Base-by-base conservation (phyloP, 768 basidiomycete genomes). In the Gelatoporia subvermispora region DNA sequence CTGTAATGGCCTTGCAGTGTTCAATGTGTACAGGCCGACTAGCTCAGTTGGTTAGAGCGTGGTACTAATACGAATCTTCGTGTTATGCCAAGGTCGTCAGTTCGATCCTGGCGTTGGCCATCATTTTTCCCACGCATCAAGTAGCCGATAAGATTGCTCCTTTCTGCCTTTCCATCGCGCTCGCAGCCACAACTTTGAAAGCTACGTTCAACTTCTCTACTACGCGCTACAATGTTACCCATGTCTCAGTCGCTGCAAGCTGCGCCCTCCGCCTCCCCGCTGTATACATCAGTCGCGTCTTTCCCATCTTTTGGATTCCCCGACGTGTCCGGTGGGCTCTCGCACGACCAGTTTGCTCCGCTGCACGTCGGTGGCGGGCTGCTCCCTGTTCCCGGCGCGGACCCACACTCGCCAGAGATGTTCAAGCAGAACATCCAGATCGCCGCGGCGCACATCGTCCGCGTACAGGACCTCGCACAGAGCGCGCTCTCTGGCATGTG, bases 41-140 rank as follows among this genome's bases (percentile, higher is more conserved):
- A 86, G 85, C 86, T 88, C 85, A 88, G 86, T 73, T 87, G 86
- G 85, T 88, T 87, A 87, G 85, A 87, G 85, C 85, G 84, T 86
- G 79, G 84, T 84, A 81, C 84, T 87, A 86, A 84, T 83, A 78
- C 13, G n/a, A 8, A n/a, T 25, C 5, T 36, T n/a, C 35, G 44
- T 35, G n/a, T 35, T 46, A 57, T 48, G 50, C 56, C 44, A 51
- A 52, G 56, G 56, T 53, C 56, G 56, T 54, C 56, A 49, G 56
- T 58, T 58, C 56, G 51, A 58, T 39, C 53, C 53, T 49, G 56
- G 53, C 53, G 56, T 54, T 58, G 56, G 56, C 53, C 56, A 58
- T 28, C n/a, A 38, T n/a, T 20, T 8, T 20, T 8, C n/a, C 35
- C 35, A 35, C 15, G 20, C 37, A 20, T n/a, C 13, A n/a, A n/a